Percentiles rank a stretch among this genome's conserved stretches.
phyloP scores from a whole-genome alignment of 1,139 yeast genomes.

The Candida pseudoviswanathii region DNA sequence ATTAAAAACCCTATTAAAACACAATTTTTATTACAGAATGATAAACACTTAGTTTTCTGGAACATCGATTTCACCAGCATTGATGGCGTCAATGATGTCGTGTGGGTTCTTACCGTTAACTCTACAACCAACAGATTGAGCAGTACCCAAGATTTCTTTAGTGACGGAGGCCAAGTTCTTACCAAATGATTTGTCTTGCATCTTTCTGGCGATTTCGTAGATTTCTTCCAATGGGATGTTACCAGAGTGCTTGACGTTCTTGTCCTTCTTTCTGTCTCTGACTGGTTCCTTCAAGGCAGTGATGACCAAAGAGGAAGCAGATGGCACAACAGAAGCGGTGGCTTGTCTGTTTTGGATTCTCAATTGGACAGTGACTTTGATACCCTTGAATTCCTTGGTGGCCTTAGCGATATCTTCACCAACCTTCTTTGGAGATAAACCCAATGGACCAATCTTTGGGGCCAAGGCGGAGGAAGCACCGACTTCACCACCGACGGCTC shows the following conservation, averaged over 20 bases:
- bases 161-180: slow-evolving; percentile 95
- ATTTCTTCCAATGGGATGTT: slow-evolving; percentile 97
- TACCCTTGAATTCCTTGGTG: slow-evolving; percentile 98
- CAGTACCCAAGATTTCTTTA: slow-evolving; percentile 99
- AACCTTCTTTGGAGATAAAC: slow-evolving; percentile 99
- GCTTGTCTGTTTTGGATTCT: slow-evolving; percentile 99
- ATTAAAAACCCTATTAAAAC: slow-evolving; percentile 23
- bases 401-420: slow-evolving; percentile 99
- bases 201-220: slow-evolving; percentile 95
- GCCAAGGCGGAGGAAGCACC: slow-evolving; percentile 99
- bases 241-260: slow-evolving; percentile 99
- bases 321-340: slow-evolving; percentile 97
- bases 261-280: slow-evolving; percentile 99
- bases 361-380: slow-evolving; percentile 97
- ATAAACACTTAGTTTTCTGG: slow-evolving; percentile 69
- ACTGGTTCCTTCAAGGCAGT: slow-evolving; percentile 99
- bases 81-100: slow-evolving; percentile 95
- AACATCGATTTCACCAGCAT: slow-evolving; percentile 97
- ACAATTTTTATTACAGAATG: slow-evolving; percentile 14
- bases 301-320: slow-evolving; percentile 98
- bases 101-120: slow-evolving; percentile 99
- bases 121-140: slow-evolving; percentile 99
- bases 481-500: slow-evolving; percentile 99
- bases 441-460: slow-evolving; percentile 99
- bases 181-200: slow-evolving; percentile 98